Conservation (phyloP, 2,329 filamentous ascomycete species). For the Diaporthe batatas region DNA sequence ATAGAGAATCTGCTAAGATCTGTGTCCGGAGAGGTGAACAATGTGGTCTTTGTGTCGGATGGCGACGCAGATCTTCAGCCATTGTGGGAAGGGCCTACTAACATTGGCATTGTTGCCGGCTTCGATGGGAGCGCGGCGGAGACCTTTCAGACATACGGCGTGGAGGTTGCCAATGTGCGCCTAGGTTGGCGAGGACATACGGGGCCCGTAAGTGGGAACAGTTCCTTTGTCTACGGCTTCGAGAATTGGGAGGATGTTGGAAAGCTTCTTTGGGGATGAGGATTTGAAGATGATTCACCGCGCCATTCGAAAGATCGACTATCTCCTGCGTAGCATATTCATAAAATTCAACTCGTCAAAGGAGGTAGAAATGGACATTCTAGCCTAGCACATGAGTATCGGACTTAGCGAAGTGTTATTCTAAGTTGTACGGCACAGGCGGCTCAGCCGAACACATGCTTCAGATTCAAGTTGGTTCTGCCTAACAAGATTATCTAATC, state of each 20-base stretch:
- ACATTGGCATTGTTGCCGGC: constrained; percentile 15
- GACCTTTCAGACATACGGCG: neutral
- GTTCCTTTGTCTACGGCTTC: neutral
- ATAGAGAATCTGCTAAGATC: neutral
- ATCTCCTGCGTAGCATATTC: no score
- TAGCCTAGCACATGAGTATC: no score
- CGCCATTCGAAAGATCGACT: no score
- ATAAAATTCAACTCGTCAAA: no score
- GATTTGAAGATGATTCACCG: no score
- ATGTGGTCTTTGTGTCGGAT: constrained; percentile 10
- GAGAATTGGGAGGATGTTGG: neutral
- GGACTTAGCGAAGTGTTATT: no score
- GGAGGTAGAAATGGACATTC: no score
- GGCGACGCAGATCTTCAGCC: constrained; percentile 16
- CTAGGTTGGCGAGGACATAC: constrained; percentile 14
- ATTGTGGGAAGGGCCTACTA: constrained; percentile 5
- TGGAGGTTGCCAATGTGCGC: neutral
- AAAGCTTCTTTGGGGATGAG: constrained; percentile 3
- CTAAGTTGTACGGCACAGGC: no score
- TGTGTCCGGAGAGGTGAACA: neutral
- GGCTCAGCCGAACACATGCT: no score
- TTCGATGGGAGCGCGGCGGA: neutral
- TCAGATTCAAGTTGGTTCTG: no score
- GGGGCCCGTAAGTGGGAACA: neutral
- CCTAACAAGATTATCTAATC: no score